Conservation (phyloP, 371 early-diverging fungal species). For the Mucor circinelloides region DNA sequence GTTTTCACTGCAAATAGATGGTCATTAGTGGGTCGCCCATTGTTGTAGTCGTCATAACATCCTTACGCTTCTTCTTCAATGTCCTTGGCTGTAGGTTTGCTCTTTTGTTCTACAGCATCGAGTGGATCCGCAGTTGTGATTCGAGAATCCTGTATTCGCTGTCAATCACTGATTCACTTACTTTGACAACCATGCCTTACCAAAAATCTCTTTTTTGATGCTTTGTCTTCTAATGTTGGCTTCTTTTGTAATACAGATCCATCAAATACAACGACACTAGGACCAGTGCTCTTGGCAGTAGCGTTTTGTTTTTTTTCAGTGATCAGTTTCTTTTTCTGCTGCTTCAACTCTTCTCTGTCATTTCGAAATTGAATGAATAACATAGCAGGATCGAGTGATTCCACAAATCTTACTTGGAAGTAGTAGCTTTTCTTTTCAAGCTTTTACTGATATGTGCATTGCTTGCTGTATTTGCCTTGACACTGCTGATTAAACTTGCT, state of each 20-base stretch:
- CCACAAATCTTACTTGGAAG: conserved; percentile 14
- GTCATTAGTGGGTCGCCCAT: not conserved
- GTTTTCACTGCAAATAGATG: conserved; percentile 33
- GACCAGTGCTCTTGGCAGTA: conserved; percentile 15
- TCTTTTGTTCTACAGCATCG: conserved; percentile 2
- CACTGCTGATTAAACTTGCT: conserved; percentile 40
- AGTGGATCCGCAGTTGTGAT: conserved; percentile 25
- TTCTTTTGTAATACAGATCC: conserved; percentile 33
- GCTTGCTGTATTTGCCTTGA: conserved; percentile 41
- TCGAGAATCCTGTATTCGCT: conserved; percentile 31
- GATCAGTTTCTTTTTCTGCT: conserved; percentile 5
- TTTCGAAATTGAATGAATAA: not conserved
- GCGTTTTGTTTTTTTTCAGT: not conserved
- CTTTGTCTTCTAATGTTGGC: conserved; percentile 24
- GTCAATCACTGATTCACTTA: not conserved
- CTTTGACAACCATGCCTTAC: conserved; percentile 13
- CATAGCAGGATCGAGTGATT: not conserved
- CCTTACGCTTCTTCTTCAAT: conserved; percentile 42
- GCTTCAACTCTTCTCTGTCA: conserved; percentile 1
- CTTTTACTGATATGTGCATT: conserved; percentile 32
- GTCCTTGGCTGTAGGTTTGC: conserved; percentile 27
- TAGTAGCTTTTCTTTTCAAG: conserved; percentile 25
- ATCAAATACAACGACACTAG: conserved; percentile 48
- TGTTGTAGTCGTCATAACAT: not conserved
- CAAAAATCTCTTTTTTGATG: conserved; percentile 45